These are phyloP conservation scores for Cyberlindnera euphorbiiphila DNA, from an alignment of 805 yeast species.

Conservation along the genomic window DNA sequence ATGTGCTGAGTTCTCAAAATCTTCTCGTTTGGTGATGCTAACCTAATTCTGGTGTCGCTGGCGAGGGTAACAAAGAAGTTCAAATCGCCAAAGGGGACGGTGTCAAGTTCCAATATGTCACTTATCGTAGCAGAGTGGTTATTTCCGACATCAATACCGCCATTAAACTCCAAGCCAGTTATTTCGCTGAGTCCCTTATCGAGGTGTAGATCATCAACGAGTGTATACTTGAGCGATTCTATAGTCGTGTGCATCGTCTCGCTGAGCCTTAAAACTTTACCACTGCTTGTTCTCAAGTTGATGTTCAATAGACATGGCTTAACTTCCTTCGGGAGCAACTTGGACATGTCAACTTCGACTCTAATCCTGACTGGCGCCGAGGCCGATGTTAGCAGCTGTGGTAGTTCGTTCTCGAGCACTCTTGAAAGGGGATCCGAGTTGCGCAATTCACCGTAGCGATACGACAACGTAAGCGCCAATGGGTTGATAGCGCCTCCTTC, in stretches of 20 bases:
- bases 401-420: slow-evolving; percentile 14
- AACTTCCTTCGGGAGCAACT: slow-evolving; percentile 5
- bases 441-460: slow-evolving; percentile 13
- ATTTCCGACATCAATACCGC: slow-evolving; percentile 15
- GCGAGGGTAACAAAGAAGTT: slow-evolving; percentile 26
- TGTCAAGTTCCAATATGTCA: slow-evolving; percentile 32
- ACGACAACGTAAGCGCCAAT: slow-evolving; percentile 12
- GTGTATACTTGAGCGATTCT: slow-evolving; percentile 14
- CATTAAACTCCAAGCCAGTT: slow-evolving; percentile 18
- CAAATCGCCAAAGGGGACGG: slow-evolving; percentile 30
- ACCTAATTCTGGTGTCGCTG: slow-evolving; percentile 27
- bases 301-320: slow-evolving; percentile 18
- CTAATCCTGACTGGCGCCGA: slow-evolving; percentile 15
- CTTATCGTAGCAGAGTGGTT: slow-evolving; percentile 23
- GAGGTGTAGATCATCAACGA: slow-evolving; percentile 18
- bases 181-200: slow-evolving; percentile 15
- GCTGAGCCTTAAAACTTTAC: slow-evolving; percentile 15
- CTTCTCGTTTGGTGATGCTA: slow-evolving; percentile 22
- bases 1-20: slow-evolving; percentile 14
- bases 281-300: slow-evolving; percentile 20
- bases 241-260: slow-evolving; percentile 16
- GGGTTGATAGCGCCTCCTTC: slow-evolving; percentile 20
- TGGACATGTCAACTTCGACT: slow-evolving; percentile 21
- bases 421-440: slow-evolving; percentile 16
- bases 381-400: background rate